Conservation (phyloP, 2,329 filamentous ascomycete genomes). For the Peltaster fructicola region DNA sequence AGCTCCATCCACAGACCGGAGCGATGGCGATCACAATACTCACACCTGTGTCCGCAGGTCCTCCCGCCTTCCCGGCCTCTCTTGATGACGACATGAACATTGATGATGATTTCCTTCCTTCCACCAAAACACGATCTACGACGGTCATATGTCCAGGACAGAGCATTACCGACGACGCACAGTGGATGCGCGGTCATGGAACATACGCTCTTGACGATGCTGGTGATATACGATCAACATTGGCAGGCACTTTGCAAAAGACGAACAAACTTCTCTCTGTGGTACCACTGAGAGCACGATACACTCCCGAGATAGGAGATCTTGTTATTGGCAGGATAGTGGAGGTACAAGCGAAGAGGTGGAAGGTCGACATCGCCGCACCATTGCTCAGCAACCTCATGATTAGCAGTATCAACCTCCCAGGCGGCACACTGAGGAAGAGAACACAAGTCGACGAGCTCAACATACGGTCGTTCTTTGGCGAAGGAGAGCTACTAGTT, state of each 20-base stretch:
- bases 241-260: slow-evolving; percentile 76
- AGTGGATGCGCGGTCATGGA: slow-evolving; percentile 97
- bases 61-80: slow-evolving; percentile 15
- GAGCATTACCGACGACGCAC: slow-evolving; percentile 68
- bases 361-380: slow-evolving; percentile 87
- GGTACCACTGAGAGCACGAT: slow-evolving; percentile 74
- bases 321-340: slow-evolving; percentile 85
- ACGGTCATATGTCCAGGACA: slow-evolving; percentile 75
- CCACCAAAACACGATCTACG: slow-evolving; percentile 15
- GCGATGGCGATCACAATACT: slow-evolving; percentile 46
- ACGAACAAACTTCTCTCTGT: slow-evolving; percentile 96
- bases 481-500: slow-evolving; percentile 86
- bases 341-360: slow-evolving; percentile 77
- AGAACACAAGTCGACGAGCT: slow-evolving; percentile 91
- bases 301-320: slow-evolving; percentile 91
- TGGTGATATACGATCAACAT: slow-evolving; percentile 65
- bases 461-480: slow-evolving; percentile 90
- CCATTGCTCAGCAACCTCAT: slow-evolving; percentile 71
- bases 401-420: slow-evolving; percentile 84
- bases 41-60: slow-evolving; percentile 27
- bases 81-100: slow-evolving; percentile 13
- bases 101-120: slow-evolving; percentile 33
- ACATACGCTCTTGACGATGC: slow-evolving; percentile 53
- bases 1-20: slow-evolving; percentile 5
- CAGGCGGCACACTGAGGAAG: slow-evolving; percentile 78